Evolutionary conservation across 257 asterid species (phyloP), one percentile per base, ranked within the genome.

Genomic region (Solanum pennellii): DNA sequence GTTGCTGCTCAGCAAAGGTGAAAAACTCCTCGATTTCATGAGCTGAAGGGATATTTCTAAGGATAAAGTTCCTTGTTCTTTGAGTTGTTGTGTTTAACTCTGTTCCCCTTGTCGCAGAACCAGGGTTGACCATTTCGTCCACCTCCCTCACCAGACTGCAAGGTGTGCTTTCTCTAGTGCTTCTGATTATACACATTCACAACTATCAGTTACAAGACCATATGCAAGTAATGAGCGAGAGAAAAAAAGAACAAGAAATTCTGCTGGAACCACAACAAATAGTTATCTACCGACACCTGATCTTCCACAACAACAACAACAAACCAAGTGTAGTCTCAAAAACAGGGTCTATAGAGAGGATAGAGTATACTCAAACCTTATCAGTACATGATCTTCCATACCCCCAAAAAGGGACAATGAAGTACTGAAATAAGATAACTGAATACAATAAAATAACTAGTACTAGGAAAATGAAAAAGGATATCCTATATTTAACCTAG

Each of bases 141-240:
- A 86, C 92, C 20, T 89, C 89, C 86, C 92, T 92, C 65, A 89
- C 91, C 85, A 89, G 87, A 89, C 94, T 92, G 83, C 93, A 91
- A 49, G 97, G 98, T 14, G 96, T 93, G 88, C 92, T 93, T 88
- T 94, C 97, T 86, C 98, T 90, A 47, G 94, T 91, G 89, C 93
- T 86, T 92, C 96, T 93, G 92, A 93, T 91, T 33, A 65, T 86
- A 71, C 27, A 77, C 72, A 59, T 29, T 75, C n/a, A 68, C 42
- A 56, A 83, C 27, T 68, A 5, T 35, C 21, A 14, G 59, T 6
- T 72, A 18, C 25, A 47, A n/a, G 35, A 23, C 33, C 85, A 27
- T 42, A 79, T 74, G 47, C 82, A 74, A 74, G 52, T 74, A 74
- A 8, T 27, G 39, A 27, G 16, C 20, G 9, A 45, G 41, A 45